phyloP scores from a whole-genome alignment of 805 yeast species.

The Saturnispora ahearnii region DNA sequence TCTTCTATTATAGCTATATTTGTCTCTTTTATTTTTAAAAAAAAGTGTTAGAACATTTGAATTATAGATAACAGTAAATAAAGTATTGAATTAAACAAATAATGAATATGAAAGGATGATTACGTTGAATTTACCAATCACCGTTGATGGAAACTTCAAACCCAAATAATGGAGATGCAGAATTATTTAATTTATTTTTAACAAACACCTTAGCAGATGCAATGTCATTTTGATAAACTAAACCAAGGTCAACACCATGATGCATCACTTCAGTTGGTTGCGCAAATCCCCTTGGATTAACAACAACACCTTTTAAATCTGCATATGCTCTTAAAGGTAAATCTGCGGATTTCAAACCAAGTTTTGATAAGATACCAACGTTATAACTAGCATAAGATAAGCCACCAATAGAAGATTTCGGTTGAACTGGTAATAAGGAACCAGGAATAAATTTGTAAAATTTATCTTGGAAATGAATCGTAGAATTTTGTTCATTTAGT shows the following conservation, averaged over 20 bases:
- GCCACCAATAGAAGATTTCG: conserved; percentile 10
- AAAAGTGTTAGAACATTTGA: background rate
- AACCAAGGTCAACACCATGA: conserved; percentile 13
- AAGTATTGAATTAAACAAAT: background rate
- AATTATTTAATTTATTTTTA: conserved; percentile 3
- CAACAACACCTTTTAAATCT: conserved; percentile 9
- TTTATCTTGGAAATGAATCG: conserved; percentile 62
- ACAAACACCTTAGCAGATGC: conserved; percentile 11
- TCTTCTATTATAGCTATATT: background rate
- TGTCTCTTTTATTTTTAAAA: background rate
- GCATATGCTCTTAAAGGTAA: conserved; percentile 13
- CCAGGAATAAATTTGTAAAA: conserved; percentile 51
- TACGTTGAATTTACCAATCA: conserved; percentile 5
- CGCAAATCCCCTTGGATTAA: background rate
- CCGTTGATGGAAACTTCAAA: conserved; percentile 15
- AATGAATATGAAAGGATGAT: background rate
- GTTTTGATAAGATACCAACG: conserved; percentile 9
- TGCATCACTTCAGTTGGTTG: background rate
- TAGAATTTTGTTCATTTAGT: conserved; percentile 16
- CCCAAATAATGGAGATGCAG: conserved; percentile 6
- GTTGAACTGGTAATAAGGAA: conserved; percentile 14
- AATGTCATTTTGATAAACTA: conserved; percentile 9
- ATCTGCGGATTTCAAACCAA: conserved; percentile 5
- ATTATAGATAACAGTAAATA: background rate
- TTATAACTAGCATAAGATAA: conserved; percentile 11